These are phyloP conservation scores for Candida sithepensis DNA, from an alignment of 805 yeast species.

Conservation along the genomic window DNA sequence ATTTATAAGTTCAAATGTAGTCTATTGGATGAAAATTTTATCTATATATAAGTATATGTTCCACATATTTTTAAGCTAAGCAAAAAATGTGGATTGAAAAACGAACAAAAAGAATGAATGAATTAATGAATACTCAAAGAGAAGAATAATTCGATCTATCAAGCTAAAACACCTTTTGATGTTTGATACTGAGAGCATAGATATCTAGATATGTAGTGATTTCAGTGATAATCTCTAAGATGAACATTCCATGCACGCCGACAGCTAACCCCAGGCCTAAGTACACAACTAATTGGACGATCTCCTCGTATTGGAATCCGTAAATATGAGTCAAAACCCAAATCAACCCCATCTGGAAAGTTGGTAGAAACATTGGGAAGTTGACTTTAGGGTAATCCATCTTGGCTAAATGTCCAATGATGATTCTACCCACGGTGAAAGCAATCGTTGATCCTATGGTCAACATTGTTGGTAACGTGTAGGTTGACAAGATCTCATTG, in stretches of 20 bases:
- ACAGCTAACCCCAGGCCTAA: constrained; percentile 63
- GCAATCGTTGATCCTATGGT: constrained; percentile 78
- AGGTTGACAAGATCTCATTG: constrained; percentile 45
- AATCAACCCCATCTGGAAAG: constrained; percentile 40
- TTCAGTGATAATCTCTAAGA: constrained; percentile 73
- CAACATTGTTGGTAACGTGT: constrained; percentile 54
- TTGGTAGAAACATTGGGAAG: constrained; percentile 66
- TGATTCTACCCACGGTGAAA: constrained; percentile 85
- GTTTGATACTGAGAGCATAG: constrained; percentile 79
- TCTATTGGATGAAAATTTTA: not conserved
- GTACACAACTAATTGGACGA: constrained; percentile 55
- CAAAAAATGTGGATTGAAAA: not conserved
- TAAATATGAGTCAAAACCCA: constrained; percentile 34
- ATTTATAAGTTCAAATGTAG: not conserved
- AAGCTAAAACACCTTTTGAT: constrained; percentile 47
- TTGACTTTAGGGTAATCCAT: constrained; percentile 74
- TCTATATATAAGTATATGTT: too few species aligned
- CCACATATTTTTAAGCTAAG: not conserved
- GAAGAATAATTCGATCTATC: too few species aligned
- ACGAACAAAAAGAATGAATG: not conserved
- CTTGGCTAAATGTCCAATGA: constrained; percentile 77
- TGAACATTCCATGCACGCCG: constrained; percentile 67
- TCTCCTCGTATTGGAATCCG: constrained; percentile 36
- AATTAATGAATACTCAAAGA: not conserved
- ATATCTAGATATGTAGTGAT: constrained; percentile 81